Evolutionary conservation across 1,284 basidiomycete species (phyloP).

Genomic region (Leccinum holopus): DNA sequence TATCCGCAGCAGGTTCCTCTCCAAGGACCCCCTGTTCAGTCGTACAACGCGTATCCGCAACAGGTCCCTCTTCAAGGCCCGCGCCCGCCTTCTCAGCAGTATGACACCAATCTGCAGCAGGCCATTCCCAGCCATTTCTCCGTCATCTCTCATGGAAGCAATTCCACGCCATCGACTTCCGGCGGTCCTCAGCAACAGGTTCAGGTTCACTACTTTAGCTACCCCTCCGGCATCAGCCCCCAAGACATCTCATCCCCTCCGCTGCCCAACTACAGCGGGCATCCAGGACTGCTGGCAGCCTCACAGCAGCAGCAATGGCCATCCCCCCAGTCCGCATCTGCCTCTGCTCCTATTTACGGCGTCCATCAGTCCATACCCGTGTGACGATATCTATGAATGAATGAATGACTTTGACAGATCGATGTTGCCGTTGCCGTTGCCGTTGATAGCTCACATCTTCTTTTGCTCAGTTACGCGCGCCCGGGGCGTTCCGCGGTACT

Average conservation of each 20-base stretch:
- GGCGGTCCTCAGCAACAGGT: slow-evolving; percentile 3
- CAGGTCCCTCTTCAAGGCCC: background rate
- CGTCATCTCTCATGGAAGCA: background rate
- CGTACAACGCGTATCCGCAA: background rate
- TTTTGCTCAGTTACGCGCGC: background rate
- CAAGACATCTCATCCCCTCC: background rate
- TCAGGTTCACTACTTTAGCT: background rate
- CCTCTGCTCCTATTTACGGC: background rate
- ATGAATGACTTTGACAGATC: background rate
- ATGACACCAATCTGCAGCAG: background rate
- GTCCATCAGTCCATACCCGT: background rate
- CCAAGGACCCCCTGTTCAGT: background rate
- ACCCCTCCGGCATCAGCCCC: slow-evolving; percentile 9
- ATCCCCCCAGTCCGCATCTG: background rate
- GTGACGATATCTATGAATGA: slow-evolving; percentile 8
- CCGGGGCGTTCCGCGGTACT: background rate
- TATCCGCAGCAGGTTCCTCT: slow-evolving; percentile 4
- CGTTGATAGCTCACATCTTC: background rate
- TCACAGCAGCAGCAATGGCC: background rate
- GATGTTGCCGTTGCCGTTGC: background rate
- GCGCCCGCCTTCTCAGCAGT: background rate
- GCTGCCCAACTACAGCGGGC: background rate
- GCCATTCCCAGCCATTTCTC: background rate
- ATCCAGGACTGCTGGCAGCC: background rate
- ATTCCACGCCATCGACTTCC: background rate